phyloP scores from a whole-genome alignment of 805 yeast species.

The Lipomyces kockii region DNA sequence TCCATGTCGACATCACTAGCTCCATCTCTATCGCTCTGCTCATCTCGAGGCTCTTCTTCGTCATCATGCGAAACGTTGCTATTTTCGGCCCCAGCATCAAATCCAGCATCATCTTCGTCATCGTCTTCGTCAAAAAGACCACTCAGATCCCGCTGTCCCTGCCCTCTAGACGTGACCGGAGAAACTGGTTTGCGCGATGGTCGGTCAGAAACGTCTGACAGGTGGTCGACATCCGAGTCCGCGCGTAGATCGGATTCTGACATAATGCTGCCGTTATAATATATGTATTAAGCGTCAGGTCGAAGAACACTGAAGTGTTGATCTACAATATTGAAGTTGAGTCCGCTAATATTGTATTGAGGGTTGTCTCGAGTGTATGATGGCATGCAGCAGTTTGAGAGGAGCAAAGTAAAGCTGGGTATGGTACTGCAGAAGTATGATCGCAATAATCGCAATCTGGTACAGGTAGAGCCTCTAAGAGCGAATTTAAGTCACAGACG shows the following conservation, averaged over 20 bases:
- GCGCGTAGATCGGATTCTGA: background rate
- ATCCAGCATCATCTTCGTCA: slow-evolving; percentile 20
- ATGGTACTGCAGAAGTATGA: too few relatives aligned
- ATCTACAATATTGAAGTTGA: background rate
- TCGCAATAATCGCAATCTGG: too few relatives aligned
- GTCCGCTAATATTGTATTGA: background rate
- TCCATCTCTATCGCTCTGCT: slow-evolving; percentile 12
- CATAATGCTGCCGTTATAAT: background rate
- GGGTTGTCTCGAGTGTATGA: too few relatives aligned
- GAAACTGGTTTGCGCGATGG: background rate
- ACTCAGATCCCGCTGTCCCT: slow-evolving; percentile 20
- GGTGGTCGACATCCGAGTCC: background rate
- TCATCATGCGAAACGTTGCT: slow-evolving; percentile 17
- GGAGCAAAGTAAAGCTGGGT: too few relatives aligned
- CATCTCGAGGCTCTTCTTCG: slow-evolving; percentile 23
- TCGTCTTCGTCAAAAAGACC: slow-evolving; percentile 39
- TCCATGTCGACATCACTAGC: slow-evolving; percentile 32
- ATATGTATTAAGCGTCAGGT: background rate
- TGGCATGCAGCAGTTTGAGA: too few relatives aligned
- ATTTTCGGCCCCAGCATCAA: slow-evolving; percentile 10
- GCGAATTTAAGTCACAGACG: too few relatives aligned
- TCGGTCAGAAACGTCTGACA: background rate
- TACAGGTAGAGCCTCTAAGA: too few relatives aligned
- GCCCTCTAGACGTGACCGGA: background rate
- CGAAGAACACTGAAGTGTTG: background rate